Conservation (phyloP, 2,329 filamentous ascomycete species). For the Pezicula neosporulosa region DNA sequence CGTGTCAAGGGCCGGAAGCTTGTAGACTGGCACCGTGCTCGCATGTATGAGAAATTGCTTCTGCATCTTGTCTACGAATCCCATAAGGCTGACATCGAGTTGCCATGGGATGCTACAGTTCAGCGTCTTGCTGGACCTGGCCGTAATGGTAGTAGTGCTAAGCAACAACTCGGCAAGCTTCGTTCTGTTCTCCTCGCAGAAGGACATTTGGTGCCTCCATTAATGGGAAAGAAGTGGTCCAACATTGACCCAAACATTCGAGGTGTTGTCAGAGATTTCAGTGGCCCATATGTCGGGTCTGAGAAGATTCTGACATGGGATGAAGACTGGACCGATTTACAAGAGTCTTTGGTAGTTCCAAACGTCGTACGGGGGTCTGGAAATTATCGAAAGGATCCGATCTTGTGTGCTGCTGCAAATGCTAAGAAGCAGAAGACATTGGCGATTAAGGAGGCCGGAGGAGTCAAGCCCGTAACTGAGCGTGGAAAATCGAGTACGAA, state of each 20-base stretch:
- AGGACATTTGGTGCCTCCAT: constrained; percentile 27
- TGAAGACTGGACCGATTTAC: no score
- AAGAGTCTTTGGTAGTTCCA: not conserved
- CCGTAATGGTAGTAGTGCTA: constrained; percentile 15
- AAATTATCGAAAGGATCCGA: constrained; percentile 14
- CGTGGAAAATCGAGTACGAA: no score
- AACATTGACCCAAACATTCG: constrained; percentile 11
- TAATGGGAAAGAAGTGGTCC: constrained; percentile 13
- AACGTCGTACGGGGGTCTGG: constrained; percentile 23
- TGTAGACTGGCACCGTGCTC: constrained; percentile 40
- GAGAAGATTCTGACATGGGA: no score
- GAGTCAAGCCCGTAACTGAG: no score
- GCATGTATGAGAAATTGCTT: constrained; percentile 43
- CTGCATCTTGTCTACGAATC: constrained; percentile 39
- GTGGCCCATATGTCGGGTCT: not conserved
- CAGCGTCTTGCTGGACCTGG: constrained; percentile 21
- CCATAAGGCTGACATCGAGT: constrained; percentile 4
- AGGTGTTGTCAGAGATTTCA: constrained; percentile 20
- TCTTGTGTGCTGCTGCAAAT: not conserved
- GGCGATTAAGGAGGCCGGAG: no score
- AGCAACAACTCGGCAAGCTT: constrained; percentile 21
- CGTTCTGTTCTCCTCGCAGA: constrained; percentile 19
- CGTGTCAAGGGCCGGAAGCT: constrained; percentile 33
- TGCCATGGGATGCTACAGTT: constrained; percentile 24
- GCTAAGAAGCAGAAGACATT: no score